phyloP scores from a whole-genome alignment of 345 rosid genomes.

The Euphorbia peplus region DNA sequence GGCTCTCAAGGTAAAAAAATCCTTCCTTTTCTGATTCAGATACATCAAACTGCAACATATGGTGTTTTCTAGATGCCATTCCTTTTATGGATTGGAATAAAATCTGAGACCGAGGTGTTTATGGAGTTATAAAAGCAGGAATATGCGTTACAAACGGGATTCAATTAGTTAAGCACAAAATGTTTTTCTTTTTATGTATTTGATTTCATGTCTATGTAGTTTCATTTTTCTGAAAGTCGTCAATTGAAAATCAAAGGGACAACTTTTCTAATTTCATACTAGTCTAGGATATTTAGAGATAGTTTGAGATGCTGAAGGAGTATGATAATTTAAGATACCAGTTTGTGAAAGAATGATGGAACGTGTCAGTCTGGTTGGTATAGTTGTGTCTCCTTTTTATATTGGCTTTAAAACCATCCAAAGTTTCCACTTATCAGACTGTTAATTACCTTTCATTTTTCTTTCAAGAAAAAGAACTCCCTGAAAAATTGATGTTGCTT shows the following conservation, averaged over 20 bases:
- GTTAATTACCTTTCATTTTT: not conserved
- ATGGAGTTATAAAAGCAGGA: not conserved
- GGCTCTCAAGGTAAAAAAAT: slow-evolving; percentile 82
- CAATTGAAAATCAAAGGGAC: not conserved
- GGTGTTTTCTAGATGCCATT: not conserved
- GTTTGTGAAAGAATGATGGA: not conserved
- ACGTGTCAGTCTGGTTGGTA: not conserved
- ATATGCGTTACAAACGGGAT: not conserved
- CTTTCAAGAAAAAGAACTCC: not conserved
- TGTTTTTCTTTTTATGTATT: not conserved
- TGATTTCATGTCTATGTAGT: not conserved
- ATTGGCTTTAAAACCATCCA: slow-evolving; percentile 1
- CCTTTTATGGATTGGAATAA: not conserved
- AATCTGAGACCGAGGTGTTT: not conserved
- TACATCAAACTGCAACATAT: not conserved
- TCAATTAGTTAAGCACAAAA: not conserved
- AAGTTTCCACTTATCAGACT: not conserved
- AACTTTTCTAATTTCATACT: not conserved
- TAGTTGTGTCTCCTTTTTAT: slow-evolving; percentile 4
- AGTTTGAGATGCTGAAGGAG: not conserved
- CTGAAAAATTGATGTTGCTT: not conserved
- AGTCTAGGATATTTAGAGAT: not conserved
- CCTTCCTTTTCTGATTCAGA: slow-evolving; percentile 15
- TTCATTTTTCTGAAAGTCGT: not conserved
- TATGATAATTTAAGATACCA: not conserved